These are phyloP conservation scores for Suhomyces panamericanus DNA, from an alignment of 1,139 yeast species.

Conservation along the genomic window DNA sequence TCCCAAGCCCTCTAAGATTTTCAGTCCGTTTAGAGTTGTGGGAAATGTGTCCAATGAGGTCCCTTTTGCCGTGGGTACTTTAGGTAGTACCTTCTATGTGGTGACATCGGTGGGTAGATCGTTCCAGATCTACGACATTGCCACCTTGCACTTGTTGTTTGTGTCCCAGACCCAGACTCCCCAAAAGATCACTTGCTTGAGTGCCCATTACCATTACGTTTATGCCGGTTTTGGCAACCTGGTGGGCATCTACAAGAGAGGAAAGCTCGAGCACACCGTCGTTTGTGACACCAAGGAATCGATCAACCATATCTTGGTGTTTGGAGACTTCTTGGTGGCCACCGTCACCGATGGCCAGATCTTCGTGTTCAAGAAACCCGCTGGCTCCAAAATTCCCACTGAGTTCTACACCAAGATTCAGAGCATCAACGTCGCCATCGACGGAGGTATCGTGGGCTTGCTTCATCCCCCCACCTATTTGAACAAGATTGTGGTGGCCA, in stretches of 20 bases:
- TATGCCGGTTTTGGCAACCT: slow-evolving; percentile 73
- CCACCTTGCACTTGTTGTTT: slow-evolving; percentile 80
- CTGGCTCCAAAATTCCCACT: slow-evolving; percentile 52
- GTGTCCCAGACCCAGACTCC: slow-evolving; percentile 82
- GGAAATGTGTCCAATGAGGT: slow-evolving; percentile 76
- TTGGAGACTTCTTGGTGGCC: slow-evolving; percentile 80
- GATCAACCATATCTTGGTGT: slow-evolving; percentile 55
- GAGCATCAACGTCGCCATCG: slow-evolving; percentile 52
- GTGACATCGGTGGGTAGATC: slow-evolving; percentile 89
- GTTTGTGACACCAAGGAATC: slow-evolving; percentile 33
- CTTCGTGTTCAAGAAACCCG: slow-evolving; percentile 61
- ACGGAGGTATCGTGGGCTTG: slow-evolving; percentile 69
- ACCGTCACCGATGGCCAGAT: slow-evolving; percentile 53
- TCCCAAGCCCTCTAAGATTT: slow-evolving; percentile 32
- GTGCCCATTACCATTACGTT: slow-evolving; percentile 82
- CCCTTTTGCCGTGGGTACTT: slow-evolving; percentile 85
- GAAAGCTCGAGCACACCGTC: slow-evolving; percentile 63
- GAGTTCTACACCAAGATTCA: slow-evolving; percentile 65
- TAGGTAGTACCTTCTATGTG: slow-evolving; percentile 84
- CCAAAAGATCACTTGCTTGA: slow-evolving; percentile 64
- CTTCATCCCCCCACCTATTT: slow-evolving; percentile 89
- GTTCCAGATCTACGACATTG: slow-evolving; percentile 92
- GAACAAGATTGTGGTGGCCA: slow-evolving; percentile 80
- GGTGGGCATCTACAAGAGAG: slow-evolving; percentile 82
- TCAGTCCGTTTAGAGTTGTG: slow-evolving; percentile 48